Base-by-base conservation (phyloP, 768 basidiomycete species). In the Steccherinum ochraceum region DNA sequence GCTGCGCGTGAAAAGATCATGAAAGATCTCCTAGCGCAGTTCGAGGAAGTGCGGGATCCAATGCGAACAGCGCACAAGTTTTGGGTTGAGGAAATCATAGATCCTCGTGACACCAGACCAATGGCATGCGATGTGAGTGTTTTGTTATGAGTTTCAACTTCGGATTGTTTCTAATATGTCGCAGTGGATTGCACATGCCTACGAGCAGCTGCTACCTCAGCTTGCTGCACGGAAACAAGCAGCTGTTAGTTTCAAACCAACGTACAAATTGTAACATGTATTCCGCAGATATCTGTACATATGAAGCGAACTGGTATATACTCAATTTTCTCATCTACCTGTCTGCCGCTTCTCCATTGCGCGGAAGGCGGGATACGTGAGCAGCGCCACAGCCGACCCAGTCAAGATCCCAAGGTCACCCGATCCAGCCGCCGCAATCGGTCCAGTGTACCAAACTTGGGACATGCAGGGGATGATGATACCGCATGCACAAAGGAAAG, bases 361-460 rank as follows among this genome's bases (percentile, higher is more conserved):
- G 41, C 72, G 62, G 13, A 58, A 52, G 7, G 24, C 48, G 13
- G 58, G 49, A 48, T 74, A 76, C 5, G 60, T 16, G 20, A 72
- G 27, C n/a, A 50, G 50, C 1, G 69, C 61, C 1, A 66, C 64
- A 23, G 62, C 62, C 42, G 69, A 73, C 13, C 67, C 73, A 18
- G 68, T 67, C 27, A 72, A 64, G 25, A 80, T 64, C 0, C 74
- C 77, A 35, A 79, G 72, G 50, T 80, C 78, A 4, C 78, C 78
- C 12, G 73, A 69, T 3, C 70, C 68, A 4, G 52, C 48, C 21
- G 46, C 59, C 20, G 78, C 78, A 26, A 80, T 71, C 0, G 76
- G 75, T 0, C 78, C 78, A 3, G 67, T 66, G 53, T 71, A 80
- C 76, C 75, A 80, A 39, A 54, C 76, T 42, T 80, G 77, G 42